These are phyloP conservation scores for Opeltia flavorubescens DNA, from an alignment of 495 filamentous ascomycete genomes.

Conservation along the genomic window DNA sequence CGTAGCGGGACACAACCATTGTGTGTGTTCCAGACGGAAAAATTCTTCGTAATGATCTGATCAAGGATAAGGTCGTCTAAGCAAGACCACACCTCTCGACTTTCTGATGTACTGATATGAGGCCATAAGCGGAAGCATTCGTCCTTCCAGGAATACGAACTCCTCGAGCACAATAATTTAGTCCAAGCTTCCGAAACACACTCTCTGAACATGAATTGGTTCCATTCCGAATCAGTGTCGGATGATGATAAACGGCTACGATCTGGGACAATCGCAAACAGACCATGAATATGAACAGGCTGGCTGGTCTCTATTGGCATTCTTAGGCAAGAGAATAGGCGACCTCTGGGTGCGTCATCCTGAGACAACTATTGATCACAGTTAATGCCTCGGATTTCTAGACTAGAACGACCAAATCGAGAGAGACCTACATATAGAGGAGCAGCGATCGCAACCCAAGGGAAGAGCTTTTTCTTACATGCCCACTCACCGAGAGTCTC, in stretches of 20 bases:
- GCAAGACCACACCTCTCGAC: conserved; percentile 4
- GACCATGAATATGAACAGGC: conserved; percentile 28
- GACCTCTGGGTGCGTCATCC: conserved; percentile 9
- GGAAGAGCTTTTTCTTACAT: conserved; percentile 21
- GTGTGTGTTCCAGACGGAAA: conserved; percentile 4
- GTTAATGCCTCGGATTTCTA: background rate
- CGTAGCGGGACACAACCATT: conserved; percentile 5
- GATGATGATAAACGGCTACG: conserved; percentile 20
- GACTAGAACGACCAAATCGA: background rate
- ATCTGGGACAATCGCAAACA: conserved; percentile 28
- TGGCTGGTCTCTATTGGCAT: conserved; percentile 25
- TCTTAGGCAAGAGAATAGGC: conserved; percentile 26
- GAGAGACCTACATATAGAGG: conserved; percentile 15
- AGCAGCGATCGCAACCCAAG: conserved; percentile 28
- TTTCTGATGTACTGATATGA: background rate
- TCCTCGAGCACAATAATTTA: conserved; percentile 1
- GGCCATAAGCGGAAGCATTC: conserved; percentile 9
- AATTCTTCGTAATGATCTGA: background rate
- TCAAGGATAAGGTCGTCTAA: conserved; percentile 6
- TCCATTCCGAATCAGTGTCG: conserved; percentile 21
- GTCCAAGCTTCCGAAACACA: conserved; percentile 22
- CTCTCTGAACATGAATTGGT: conserved; percentile 22
- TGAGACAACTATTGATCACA: background rate
- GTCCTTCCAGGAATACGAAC: background rate
- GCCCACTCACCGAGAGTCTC: conserved; percentile 21